phyloP scores from a whole-genome alignment of 108 stramenopile species.

The Aurantiochytrium sp. region DNA sequence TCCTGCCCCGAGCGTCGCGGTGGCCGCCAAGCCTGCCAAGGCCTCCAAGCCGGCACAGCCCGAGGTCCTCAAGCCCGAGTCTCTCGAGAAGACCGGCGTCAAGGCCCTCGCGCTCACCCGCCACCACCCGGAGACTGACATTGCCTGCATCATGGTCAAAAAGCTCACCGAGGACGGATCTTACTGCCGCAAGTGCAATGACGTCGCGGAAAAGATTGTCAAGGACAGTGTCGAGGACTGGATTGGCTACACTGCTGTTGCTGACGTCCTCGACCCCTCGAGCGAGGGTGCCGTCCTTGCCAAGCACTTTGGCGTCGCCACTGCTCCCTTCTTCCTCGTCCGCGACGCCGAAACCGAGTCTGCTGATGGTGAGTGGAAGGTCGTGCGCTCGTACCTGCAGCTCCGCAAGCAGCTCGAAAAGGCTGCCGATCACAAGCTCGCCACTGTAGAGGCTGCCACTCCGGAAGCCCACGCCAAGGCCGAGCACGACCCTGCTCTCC shows the following conservation, averaged over 20 bases:
- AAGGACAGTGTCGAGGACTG: background rate
- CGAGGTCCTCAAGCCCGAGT: background rate
- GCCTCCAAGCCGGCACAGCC: background rate
- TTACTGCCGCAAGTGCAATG: conserved; percentile 17
- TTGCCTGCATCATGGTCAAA: conserved; percentile 16
- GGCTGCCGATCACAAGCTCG: background rate
- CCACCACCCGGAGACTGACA: background rate
- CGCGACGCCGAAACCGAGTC: background rate
- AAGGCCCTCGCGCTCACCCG: conserved; percentile 6
- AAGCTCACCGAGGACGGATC: conserved; percentile 15
- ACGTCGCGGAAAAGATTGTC: background rate
- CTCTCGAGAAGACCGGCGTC: background rate
- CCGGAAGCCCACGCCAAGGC: background rate
- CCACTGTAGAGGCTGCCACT: background rate
- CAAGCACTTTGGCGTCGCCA: conserved; percentile 14
- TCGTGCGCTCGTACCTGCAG: conserved; percentile 7
- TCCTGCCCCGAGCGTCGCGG: background rate
- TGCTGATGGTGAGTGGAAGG: conserved; percentile 2
- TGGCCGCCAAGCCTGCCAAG: background rate
- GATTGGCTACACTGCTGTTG: background rate
- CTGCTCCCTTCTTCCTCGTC: conserved; percentile 6
- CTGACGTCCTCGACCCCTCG: background rate
- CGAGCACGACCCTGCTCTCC: background rate
- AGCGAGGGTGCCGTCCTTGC: background rate
- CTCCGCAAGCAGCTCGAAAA: background rate